Percentiles rank a stretch among this genome's conserved stretches.
These are phyloP conservation scores for Cladophialophora chaetospira DNA, from an alignment of 2,329 filamentous ascomycete species.

Conservation along the genomic window DNA sequence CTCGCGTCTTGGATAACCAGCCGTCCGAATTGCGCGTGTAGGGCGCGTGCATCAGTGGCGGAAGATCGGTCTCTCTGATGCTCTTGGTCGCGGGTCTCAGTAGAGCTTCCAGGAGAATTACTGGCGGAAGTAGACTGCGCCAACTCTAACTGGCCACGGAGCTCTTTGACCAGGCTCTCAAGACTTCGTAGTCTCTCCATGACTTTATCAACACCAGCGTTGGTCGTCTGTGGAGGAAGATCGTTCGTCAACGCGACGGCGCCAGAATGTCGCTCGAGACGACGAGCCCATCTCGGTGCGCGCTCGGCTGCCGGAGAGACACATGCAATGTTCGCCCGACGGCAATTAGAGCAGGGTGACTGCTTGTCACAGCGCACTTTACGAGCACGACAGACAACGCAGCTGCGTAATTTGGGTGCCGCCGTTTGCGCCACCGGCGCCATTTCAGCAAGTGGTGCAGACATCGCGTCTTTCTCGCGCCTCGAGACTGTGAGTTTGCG, in stretches of 20 bases:
- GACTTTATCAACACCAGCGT: slow-evolving; percentile 42
- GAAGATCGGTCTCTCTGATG: slow-evolving; percentile 27
- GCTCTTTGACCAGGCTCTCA: slow-evolving; percentile 55
- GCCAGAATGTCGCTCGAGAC: slow-evolving; percentile 47
- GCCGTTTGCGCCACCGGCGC: slow-evolving; percentile 2
- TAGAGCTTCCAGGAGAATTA: slow-evolving; percentile 37
- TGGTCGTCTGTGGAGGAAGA: slow-evolving; percentile 26
- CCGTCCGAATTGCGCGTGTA: slow-evolving; percentile 54
- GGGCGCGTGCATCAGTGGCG: slow-evolving; percentile 10
- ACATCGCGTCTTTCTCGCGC: slow-evolving; percentile 12
- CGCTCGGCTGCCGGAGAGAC: slow-evolving; percentile 62
- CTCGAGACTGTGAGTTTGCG: background rate
- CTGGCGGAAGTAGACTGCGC: slow-evolving; percentile 36
- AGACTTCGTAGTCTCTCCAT: slow-evolving; percentile 55
- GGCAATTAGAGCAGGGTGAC: slow-evolving; percentile 49
- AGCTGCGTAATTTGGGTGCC: slow-evolving; percentile 40
- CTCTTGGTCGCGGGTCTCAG: background rate
- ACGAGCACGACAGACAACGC: slow-evolving; percentile 48
- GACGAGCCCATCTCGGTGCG: slow-evolving; percentile 61
- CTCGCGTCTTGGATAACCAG: slow-evolving; percentile 60
- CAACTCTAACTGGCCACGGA: slow-evolving; percentile 51
- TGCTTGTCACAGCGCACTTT: slow-evolving; percentile 53
- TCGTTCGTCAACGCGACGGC: slow-evolving; percentile 30
- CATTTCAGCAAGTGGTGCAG: background rate
- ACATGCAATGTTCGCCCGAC: slow-evolving; percentile 57